Conservation (phyloP, 2,329 filamentous ascomycete species). For the Cladosporium sp. region DNA sequence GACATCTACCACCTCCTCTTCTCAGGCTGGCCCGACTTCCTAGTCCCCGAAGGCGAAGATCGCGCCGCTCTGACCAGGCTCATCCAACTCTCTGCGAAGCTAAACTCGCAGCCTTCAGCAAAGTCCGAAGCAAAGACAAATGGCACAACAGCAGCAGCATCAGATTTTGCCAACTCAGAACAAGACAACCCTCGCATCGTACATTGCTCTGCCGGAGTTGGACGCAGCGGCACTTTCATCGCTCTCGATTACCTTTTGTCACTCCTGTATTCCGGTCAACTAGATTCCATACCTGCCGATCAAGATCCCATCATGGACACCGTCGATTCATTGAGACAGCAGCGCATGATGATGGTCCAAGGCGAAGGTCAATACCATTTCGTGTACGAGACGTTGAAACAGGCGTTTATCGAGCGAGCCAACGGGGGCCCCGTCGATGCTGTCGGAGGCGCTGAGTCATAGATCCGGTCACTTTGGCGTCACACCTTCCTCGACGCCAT, state of each 20-base stretch:
- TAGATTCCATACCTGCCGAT: constrained; percentile 48
- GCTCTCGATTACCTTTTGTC: constrained; percentile 86
- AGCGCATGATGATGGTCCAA: constrained; percentile 95
- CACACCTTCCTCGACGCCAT: background rate
- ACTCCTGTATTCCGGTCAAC: constrained; percentile 70
- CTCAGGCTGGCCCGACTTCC: constrained; percentile 85
- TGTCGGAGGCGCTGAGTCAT: constrained; percentile 3
- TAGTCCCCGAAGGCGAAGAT: constrained; percentile 68
- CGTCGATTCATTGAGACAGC: constrained; percentile 76
- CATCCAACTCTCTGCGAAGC: constrained; percentile 60
- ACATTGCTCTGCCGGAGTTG: constrained; percentile 78
- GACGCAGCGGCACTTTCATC: constrained; percentile 92
- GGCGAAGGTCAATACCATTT: constrained; percentile 79
- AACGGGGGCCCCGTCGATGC: background rate
- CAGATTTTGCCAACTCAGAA: constrained; percentile 23
- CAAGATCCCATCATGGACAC: constrained; percentile 71
- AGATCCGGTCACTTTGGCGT: background rate
- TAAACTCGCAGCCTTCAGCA: constrained; percentile 40
- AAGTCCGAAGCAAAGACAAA: constrained; percentile 15
- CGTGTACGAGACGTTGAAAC: constrained; percentile 79
- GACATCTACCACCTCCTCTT: constrained; percentile 82
- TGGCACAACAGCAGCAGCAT: constrained; percentile 21
- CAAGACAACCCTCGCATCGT: constrained; percentile 66
- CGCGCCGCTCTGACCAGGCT: constrained; percentile 64
- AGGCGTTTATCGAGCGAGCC: constrained; percentile 61